Conservation (phyloP, 495 filamentous ascomycete species). For the Talaromyces borbonicus region DNA sequence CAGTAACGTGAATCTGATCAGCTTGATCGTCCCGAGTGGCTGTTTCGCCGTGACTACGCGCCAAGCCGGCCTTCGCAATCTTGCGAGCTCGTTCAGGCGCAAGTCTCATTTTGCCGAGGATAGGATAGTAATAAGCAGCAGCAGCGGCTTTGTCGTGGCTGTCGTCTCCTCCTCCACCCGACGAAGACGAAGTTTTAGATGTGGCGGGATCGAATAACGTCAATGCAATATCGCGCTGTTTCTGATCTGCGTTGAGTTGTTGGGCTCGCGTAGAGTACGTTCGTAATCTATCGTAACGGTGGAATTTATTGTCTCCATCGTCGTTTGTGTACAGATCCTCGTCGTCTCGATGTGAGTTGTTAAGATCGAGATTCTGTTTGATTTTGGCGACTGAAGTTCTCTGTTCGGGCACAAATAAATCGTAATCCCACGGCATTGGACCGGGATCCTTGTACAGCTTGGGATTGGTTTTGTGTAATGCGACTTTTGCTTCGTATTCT, state of each 20-base stretch:
- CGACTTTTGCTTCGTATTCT: constrained; percentile 41
- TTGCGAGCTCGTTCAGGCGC: constrained; percentile 47
- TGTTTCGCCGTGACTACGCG: constrained; percentile 19
- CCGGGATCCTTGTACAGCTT: constrained; percentile 48
- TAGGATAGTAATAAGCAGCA: constrained; percentile 86
- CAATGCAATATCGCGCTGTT: constrained; percentile 48
- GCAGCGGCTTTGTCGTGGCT: constrained; percentile 52
- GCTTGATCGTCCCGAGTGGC: constrained; percentile 36
- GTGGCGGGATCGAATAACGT: constrained; percentile 56
- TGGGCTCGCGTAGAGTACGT: constrained; percentile 74
- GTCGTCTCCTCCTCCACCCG: constrained; percentile 9
- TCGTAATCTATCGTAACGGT: constrained; percentile 68
- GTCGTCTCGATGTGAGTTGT: constrained; percentile 59
- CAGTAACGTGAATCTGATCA: constrained; percentile 44
- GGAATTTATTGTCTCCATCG: constrained; percentile 36
- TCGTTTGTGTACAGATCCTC: constrained; percentile 55
- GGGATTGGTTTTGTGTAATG: constrained; percentile 55
- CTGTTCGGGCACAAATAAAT: constrained; percentile 64
- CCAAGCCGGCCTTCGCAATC: constrained; percentile 36
- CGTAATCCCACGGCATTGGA: constrained; percentile 61
- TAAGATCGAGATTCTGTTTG: constrained; percentile 60
- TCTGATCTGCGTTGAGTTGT: constrained; percentile 44
- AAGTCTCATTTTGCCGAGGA: constrained; percentile 58
- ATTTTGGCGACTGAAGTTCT: constrained; percentile 47
- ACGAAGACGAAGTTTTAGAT: constrained; percentile 3